Evolutionary conservation across 768 basidiomycete species (phyloP), one percentile per base, ranked within the genome.

Genomic region (Leccinum pellstonianum): DNA sequence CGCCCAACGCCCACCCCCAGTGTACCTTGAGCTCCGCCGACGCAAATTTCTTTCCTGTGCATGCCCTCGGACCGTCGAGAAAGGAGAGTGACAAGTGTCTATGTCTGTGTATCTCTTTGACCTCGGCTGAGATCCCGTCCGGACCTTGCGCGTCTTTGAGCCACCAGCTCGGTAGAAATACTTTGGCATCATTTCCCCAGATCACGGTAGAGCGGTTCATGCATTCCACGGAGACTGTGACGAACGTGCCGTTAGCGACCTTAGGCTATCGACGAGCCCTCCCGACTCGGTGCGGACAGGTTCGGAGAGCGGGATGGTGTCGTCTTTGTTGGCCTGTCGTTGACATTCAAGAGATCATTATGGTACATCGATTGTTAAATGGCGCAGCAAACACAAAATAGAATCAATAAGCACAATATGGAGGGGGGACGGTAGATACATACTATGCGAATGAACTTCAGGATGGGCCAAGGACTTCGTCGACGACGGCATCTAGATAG

Each of bases 91-190:
- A 27, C 21, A 83, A 64, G 65, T 29, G 81, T 0, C 79, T 75
- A 58, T 83, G 72, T 2, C 82, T 81, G 59, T 78, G 77, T 1
- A 83, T 70, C 19, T 78, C 76, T 49, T 77, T 78, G 0, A 77
- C 75, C 12, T 66, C 59, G 38, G 38, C 41, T 4, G 66, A 64
- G 2, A 69, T 65, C 1, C 71, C 66, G 17, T 71, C 65, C 4
- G 29, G 29, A 8, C 62, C 31, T 8, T 23, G 25, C 17, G 17
- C 29, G 1, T 71, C 70, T 12, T 69, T 68, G 10, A 89, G 73
- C 88, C 88, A 91, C 14, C 88, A 75, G 55, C 84, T 83, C 0
- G 87, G 88, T 31, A 79, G 75, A 67, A 86, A 91, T 25, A 79
- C 77, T 23, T 79, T 77, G 1, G 85, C 80, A 54, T 85, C 81